Evolutionary conservation across 2,329 filamentous ascomycete species (phyloP).

Genomic region (Knoxdaviesia proteae): DNA sequence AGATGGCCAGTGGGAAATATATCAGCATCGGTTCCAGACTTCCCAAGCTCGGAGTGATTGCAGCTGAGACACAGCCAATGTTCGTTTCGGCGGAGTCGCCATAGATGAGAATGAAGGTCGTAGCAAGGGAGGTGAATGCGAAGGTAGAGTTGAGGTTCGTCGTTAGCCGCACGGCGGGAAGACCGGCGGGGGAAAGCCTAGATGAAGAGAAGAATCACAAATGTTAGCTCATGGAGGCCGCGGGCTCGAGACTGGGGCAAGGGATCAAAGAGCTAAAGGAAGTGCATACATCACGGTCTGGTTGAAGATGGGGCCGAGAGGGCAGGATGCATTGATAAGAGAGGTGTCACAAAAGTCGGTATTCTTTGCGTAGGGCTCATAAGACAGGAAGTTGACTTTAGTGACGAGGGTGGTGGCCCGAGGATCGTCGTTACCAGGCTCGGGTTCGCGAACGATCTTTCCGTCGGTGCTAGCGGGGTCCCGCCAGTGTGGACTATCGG

Average conservation of each 20-base stretch:
- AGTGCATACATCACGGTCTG: slow-evolving; percentile 16
- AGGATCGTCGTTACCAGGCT: slow-evolving; percentile 20
- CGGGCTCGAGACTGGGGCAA: background rate
- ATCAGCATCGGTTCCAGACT: slow-evolving; percentile 44
- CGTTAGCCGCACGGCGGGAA: slow-evolving; percentile 54
- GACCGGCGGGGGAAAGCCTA: slow-evolving; percentile 17
- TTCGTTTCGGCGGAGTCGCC: slow-evolving; percentile 42
- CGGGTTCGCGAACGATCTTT: slow-evolving; percentile 53
- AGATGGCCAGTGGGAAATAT: slow-evolving; percentile 57
- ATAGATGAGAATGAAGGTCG: slow-evolving; percentile 54
- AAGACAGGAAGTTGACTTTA: slow-evolving; percentile 55
- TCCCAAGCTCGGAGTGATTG: slow-evolving; percentile 68
- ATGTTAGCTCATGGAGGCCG: too few relatives aligned
- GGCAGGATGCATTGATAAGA: slow-evolving; percentile 45
- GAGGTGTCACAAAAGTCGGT: slow-evolving; percentile 45
- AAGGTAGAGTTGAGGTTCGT: slow-evolving; percentile 67
- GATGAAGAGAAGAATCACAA: background rate
- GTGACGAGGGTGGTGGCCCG: slow-evolving; percentile 55
- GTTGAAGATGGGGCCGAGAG: slow-evolving; percentile 52
- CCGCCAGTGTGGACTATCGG: slow-evolving; percentile 37
- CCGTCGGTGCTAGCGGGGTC: slow-evolving; percentile 40
- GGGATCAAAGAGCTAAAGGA: background rate
- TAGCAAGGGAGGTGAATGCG: slow-evolving; percentile 61
- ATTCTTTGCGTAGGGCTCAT: slow-evolving; percentile 39
- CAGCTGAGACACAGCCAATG: slow-evolving; percentile 65